Evolutionary conservation across 2,329 filamentous ascomycete species (phyloP), one percentile per base, ranked within the genome.

Genomic region (Fusarium sp.): DNA sequence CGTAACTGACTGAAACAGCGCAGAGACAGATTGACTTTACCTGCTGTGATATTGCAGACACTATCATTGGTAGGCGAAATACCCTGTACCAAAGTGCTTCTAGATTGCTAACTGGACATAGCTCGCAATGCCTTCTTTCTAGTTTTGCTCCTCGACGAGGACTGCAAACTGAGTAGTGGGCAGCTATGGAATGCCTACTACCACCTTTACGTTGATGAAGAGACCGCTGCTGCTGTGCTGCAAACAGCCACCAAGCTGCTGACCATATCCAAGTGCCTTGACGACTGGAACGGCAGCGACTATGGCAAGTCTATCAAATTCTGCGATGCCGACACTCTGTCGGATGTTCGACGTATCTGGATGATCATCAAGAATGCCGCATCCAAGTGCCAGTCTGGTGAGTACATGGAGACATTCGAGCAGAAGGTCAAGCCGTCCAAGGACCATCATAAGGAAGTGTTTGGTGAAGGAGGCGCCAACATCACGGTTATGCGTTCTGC

Each of bases 121-220:
- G 88, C 86, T 29, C 83, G 88, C 4, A 90, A 90, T 72, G 74
- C 85, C 30, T 66, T 90, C 5, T 76, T 89, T 1, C 78, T 88
- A 32, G 84, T 84, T 1, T 75, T 89, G 4, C 75, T 90, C 41
- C 52, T 85, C 9, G 85, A 86, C n/a, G 72, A 79, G 29, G 61
- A 74, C 9, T 61, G 77, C 1, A 68, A 67, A 24, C 43, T 75
- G 27, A 62, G 72, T 15, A 53, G 65, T 2, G 75, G 80, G 3
- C 55, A 71, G 10, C 76, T 85, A 6, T 90, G 87, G 87, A 82
- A 86, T 60, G 77, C 87, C 38, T 90, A 87, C 76, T 88, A 88
- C 74, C 81, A 89, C 67, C 71, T 86, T 6, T 82, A 81, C 40
- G 65, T 90, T 8, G 80, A 83, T 49, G 65, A 78, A 0, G 46